Conservation (phyloP, 2,329 filamentous ascomycete genomes). For the Lojkania enalia region DNA sequence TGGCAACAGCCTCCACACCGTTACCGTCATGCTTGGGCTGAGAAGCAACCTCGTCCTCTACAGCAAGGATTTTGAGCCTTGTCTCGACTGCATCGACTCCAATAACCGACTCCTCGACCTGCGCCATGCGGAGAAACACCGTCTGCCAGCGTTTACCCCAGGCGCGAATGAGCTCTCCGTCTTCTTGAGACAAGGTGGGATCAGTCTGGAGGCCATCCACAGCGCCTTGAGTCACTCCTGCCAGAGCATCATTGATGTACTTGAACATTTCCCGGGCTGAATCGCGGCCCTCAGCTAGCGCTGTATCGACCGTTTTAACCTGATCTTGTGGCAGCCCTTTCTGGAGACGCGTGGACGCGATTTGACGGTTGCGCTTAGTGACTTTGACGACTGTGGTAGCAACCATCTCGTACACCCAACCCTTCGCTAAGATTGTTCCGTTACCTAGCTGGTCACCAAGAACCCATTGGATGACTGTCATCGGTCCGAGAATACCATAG, state of each 20-base stretch:
- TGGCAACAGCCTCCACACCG: too few species aligned
- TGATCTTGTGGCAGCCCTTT: constrained; percentile 61
- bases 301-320: constrained; percentile 65
- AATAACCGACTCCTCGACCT: constrained; percentile 79
- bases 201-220: constrained; percentile 71
- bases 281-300: constrained; percentile 68
- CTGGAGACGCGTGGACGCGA: constrained; percentile 66
- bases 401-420: constrained; percentile 87
- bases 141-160: constrained; percentile 89
- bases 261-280: constrained; percentile 80
- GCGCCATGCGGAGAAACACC: constrained; percentile 78
- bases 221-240: constrained; percentile 70
- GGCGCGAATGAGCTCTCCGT: constrained; percentile 65
- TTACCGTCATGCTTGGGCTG: too few species aligned
- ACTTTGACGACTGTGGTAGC: constrained; percentile 89
- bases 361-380: constrained; percentile 79
- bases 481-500: constrained; percentile 88
- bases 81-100: constrained; percentile 58
- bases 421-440: constrained; percentile 69
- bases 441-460: constrained; percentile 67
- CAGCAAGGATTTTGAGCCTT: constrained; percentile 41
- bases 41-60: too few species aligned
- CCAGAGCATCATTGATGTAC: constrained; percentile 76
- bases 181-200: constrained; percentile 43
- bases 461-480: constrained; percentile 87